Evolutionary conservation across 768 basidiomycete genomes (phyloP), one percentile per base, ranked within the genome.

Genomic region (Royoungia palumana): DNA sequence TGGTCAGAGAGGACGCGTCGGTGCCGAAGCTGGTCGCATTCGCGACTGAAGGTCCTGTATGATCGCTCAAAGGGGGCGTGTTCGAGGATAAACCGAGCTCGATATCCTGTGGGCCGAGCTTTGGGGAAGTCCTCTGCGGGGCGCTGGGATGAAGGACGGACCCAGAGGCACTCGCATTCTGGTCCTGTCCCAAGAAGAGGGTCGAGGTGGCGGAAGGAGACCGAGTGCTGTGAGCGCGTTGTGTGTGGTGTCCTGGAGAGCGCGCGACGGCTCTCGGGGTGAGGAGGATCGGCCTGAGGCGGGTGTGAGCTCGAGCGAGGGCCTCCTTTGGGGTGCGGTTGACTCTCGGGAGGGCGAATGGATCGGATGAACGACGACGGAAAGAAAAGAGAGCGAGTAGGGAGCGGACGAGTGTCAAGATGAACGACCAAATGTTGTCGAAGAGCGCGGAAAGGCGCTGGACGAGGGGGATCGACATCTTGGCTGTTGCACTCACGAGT

Each of bases 321-420:
- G 57, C 46, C 22, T 50, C 58, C 28, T 45, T 41, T 1, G 41
- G 46, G 0, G 45, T 28, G 42, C 34, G 47, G 25, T 25, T 35
- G 42, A 40, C 38, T 4, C 21, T 39, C 0, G 57, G 54, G 17
- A 54, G 58, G 5, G 50, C 2, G 24, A 56, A 42, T 0, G 61
- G 44, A n/a, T 58, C 51, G 8, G 51, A 20, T 0, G 62, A 19
- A 35, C 51, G 55, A 34, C 54, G 53, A 19, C 45, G 47, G 22
- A 41, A 37, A 3, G 49, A 55, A 42, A 65, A 60, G 49, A 65
- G 48, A 0, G 55, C 51, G 55, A 55, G 21, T 14, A 65, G 39
- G 11, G 65, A 67, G 36, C 44, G 63, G 46, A 60, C 63, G 57
- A 65, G 65, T 36, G 60, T 62, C 47, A 54, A 46, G 41, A 65